These are phyloP conservation scores for Cladosporium sp. DNA, from an alignment of 2,329 filamentous ascomycete genomes.

Conservation along the genomic window DNA sequence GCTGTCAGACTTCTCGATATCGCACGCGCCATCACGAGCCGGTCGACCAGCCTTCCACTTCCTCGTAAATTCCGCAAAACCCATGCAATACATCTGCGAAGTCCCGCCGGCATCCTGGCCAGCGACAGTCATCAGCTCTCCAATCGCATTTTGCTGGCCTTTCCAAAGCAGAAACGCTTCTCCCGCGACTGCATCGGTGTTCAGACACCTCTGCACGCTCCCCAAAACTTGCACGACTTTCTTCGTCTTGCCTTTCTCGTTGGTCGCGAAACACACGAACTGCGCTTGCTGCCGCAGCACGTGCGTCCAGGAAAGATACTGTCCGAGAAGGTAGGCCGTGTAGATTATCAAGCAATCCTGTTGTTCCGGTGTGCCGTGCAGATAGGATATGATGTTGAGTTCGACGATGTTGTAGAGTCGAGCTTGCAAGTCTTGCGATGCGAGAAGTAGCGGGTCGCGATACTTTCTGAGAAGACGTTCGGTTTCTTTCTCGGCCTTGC, in stretches of 20 bases:
- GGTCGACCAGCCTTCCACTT: constrained; percentile 2
- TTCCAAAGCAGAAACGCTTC: constrained; percentile 6
- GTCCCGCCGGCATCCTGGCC: neutral
- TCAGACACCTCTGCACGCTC: neutral
- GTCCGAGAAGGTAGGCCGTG: constrained; percentile 5
- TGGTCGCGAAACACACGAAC: constrained; percentile 2
- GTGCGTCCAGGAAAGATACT: constrained; percentile 8
- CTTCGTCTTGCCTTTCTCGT: neutral
- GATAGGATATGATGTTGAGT: neutral
- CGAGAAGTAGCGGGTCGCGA: constrained; percentile 1
- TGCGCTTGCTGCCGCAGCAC: neutral
- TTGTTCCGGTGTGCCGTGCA: neutral
- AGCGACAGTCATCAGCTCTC: constrained; percentile 1
- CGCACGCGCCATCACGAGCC: no score
- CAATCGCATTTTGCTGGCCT: constrained; percentile 2
- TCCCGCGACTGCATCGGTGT: neutral
- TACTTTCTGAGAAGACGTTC: constrained; percentile 3
- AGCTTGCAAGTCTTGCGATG: constrained; percentile 6
- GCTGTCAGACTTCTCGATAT: no score
- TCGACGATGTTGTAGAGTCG: constrained; percentile 5
- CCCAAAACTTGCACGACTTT: neutral
- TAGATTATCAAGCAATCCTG: constrained; percentile 7
- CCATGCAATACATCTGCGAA: constrained; percentile 2
- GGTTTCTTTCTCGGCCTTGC: neutral
- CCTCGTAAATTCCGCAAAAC: constrained; percentile 2